phyloP scores from a whole-genome alignment of 2,329 filamentous ascomycete genomes.

The Amauroascus verrucosus region DNA sequence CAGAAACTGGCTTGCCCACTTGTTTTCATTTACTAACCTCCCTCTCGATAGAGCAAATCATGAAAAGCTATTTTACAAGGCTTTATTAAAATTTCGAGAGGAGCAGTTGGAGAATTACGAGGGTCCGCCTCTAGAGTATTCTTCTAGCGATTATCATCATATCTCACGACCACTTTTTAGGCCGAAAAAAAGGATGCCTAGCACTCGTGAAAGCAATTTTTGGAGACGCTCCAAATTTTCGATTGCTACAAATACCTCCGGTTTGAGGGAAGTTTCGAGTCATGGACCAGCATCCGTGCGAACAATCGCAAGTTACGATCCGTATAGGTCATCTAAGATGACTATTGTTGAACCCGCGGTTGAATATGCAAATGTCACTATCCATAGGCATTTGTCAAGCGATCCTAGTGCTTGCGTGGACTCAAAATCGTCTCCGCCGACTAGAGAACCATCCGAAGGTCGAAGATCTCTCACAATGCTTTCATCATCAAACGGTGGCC shows the following conservation, averaged over 20 bases:
- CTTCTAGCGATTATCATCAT: conserved; percentile 84
- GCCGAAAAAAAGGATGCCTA: conserved; percentile 25
- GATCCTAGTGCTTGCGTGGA: not conserved
- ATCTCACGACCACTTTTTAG: conserved; percentile 38
- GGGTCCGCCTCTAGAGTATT: conserved; percentile 67
- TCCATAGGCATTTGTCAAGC: conserved; percentile 46
- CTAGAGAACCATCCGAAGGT: not conserved
- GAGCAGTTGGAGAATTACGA: conserved; percentile 77
- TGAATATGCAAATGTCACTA: conserved; percentile 56
- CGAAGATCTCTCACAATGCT: not conserved
- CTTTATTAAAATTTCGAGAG: conserved; percentile 71
- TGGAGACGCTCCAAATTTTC: conserved; percentile 47
- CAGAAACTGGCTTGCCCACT: not conserved
- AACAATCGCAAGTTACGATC: conserved; percentile 63
- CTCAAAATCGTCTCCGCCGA: not conserved
- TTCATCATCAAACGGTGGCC: conserved; percentile 12
- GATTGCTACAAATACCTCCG: conserved; percentile 45
- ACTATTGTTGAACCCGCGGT: conserved; percentile 41
- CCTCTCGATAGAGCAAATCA: conserved; percentile 57
- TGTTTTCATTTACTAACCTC: not conserved
- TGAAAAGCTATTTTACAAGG: conserved; percentile 85
- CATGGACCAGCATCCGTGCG: conserved; percentile 37
- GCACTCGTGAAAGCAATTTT: conserved; percentile 19
- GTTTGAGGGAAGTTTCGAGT: conserved; percentile 40
- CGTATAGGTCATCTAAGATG: conserved; percentile 61